Evolutionary conservation across 805 yeast genomes (phyloP).

Genomic region (Yamadazyma phyllophila): DNA sequence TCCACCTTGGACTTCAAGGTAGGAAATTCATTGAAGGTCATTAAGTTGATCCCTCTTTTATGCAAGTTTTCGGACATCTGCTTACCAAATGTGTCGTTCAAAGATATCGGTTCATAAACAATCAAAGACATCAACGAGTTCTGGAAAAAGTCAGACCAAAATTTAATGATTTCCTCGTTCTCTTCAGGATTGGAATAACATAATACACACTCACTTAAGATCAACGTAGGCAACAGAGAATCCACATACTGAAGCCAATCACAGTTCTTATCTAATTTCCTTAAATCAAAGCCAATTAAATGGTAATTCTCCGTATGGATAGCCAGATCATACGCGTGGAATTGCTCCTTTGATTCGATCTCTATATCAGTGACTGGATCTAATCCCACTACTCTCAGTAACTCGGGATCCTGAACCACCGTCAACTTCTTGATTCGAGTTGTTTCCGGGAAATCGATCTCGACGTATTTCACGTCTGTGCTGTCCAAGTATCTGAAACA

Average conservation of each 20-base stretch:
- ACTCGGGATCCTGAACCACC: constrained; percentile 31
- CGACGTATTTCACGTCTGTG: constrained; percentile 45
- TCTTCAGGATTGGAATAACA: constrained; percentile 61
- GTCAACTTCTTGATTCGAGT: constrained; percentile 50
- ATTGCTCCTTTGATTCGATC: constrained; percentile 20
- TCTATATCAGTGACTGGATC: neutral
- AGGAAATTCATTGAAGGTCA: constrained; percentile 53
- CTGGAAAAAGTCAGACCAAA: constrained; percentile 33
- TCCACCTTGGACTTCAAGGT: constrained; percentile 30
- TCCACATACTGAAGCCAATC: constrained; percentile 25
- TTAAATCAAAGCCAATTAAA: constrained; percentile 54
- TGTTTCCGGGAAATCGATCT: constrained; percentile 62
- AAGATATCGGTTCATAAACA: constrained; percentile 71
- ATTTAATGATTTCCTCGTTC: constrained; percentile 43
- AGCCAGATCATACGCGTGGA: constrained; percentile 22
- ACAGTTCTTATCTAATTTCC: constrained; percentile 19
- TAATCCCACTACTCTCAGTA: constrained; percentile 25
- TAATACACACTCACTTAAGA: constrained; percentile 73
- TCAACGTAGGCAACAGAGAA: constrained; percentile 49
- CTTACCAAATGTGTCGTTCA: constrained; percentile 60
- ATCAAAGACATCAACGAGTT: constrained; percentile 28
- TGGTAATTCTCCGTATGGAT: constrained; percentile 46
- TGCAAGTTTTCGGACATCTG: constrained; percentile 66
- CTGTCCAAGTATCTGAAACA: constrained; percentile 48
- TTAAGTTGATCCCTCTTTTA: constrained; percentile 59